Conservation (phyloP, 768 basidiomycete species). For the Podaxis sp. region DNA sequence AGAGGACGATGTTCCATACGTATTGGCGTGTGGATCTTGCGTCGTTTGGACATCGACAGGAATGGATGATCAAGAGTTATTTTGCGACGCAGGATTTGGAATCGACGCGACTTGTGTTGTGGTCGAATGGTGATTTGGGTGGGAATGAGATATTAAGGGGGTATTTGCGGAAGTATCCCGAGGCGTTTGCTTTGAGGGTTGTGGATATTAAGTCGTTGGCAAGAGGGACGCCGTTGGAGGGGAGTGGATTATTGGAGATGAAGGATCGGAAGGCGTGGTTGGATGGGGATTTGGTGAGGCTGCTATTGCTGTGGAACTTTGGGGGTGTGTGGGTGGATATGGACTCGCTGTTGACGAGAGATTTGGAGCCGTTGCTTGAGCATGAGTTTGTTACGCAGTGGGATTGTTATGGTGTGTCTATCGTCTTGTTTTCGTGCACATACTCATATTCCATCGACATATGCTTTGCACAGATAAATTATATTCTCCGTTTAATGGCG, state of each 20-base stretch:
- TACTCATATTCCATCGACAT: not conserved
- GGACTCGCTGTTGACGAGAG: constrained; percentile 90
- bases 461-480: constrained; percentile 33
- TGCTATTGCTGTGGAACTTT: constrained; percentile 84
- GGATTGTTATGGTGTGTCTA: constrained; percentile 89
- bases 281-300: constrained; percentile 88
- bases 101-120: constrained; percentile 70
- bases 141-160: constrained; percentile 52
- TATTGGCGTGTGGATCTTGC: constrained; percentile 94
- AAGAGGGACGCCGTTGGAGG: constrained; percentile 73
- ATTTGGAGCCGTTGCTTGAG: constrained; percentile 82
- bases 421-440: constrained; percentile 1
- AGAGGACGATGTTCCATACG: constrained; percentile 75
- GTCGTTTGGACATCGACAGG: constrained; percentile 77
- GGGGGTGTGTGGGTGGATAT: constrained; percentile 98
- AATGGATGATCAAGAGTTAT: constrained; percentile 90
- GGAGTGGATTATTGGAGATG: constrained; percentile 52
- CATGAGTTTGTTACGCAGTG: constrained; percentile 98
- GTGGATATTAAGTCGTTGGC: constrained; percentile 71
- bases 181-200: constrained; percentile 65
- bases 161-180: constrained; percentile 63
- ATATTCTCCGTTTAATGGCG: constrained; percentile 78
- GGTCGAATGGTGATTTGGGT: constrained; percentile 85
- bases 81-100: constrained; percentile 84
- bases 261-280: constrained; percentile 88